These are phyloP conservation scores for Adenanthera pavonina DNA, from an alignment of 306 rosid genomes.

Conservation along the genomic window DNA sequence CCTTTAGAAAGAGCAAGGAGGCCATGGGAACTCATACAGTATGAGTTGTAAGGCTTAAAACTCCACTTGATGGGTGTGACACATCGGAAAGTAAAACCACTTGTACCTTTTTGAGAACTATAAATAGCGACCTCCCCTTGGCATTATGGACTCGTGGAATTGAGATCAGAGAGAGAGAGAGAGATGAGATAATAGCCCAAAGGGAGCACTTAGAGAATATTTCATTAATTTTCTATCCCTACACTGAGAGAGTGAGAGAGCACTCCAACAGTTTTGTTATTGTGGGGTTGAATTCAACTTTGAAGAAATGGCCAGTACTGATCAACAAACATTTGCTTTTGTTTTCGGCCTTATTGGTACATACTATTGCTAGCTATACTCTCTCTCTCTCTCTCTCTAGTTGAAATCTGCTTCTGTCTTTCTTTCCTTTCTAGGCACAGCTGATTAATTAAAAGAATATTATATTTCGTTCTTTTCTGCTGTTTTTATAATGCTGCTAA, in stretches of 20 bases:
- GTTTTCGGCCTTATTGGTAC: slow-evolving; percentile 86
- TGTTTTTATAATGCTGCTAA: background rate
- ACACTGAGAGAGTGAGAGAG: slow-evolving; percentile 1
- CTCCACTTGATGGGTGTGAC: slow-evolving; percentile 88
- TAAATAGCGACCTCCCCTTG: slow-evolving; percentile 41
- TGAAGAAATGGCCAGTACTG: slow-evolving; percentile 55
- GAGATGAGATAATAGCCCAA: slow-evolving; percentile 15
- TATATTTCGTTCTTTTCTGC: background rate
- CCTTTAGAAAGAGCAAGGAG: slow-evolving; percentile 43
- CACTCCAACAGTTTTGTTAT: slow-evolving; percentile 14
- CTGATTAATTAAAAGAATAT: background rate
- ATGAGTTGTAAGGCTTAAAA: slow-evolving; percentile 81
- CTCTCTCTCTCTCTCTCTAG: background rate
- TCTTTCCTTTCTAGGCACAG: too few relatives aligned
- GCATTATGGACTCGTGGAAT: slow-evolving; percentile 40
- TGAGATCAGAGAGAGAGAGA: slow-evolving; percentile 38
- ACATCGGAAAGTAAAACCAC: slow-evolving; percentile 60
- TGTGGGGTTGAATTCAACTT: slow-evolving; percentile 15
- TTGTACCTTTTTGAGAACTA: slow-evolving; percentile 37
- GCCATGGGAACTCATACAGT: slow-evolving; percentile 26
- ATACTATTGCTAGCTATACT: background rate
- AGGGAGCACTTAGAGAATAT: slow-evolving; percentile 23
- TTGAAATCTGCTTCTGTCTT: too few relatives aligned
- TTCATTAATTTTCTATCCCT: background rate
- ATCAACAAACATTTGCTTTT: slow-evolving; percentile 56